These are phyloP conservation scores for Vigna angularis DNA, from an alignment of 306 rosid species.

Conservation along the genomic window DNA sequence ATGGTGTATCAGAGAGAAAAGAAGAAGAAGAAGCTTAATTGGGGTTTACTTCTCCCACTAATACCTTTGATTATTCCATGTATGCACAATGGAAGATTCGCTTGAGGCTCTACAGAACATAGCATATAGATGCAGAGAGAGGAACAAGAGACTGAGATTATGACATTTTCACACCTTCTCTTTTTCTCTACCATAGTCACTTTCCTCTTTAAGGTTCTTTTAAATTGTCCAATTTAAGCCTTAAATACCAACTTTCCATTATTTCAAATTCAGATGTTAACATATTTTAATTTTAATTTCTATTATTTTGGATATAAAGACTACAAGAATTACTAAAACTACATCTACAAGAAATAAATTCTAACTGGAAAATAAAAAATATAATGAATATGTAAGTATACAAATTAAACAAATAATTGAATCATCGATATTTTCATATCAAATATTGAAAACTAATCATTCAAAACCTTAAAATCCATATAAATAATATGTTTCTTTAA, in stretches of 20 bases:
- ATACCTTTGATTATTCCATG: neutral
- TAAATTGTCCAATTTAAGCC: neutral
- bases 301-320: no score
- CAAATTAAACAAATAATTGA: no score
- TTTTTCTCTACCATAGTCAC: neutral
- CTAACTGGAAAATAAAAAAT: no score
- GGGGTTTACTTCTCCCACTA: neutral
- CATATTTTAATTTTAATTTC: no score
- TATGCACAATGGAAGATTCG: neutral
- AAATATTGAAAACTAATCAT: no score
- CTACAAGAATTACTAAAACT: no score
- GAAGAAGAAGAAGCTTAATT: neutral
- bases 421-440: no score
- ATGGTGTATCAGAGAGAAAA: neutral
- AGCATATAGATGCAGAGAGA: neutral
- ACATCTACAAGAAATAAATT: no score
- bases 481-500: no score
- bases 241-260: neutral
- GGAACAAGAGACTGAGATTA: neutral
- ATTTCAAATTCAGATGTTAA: neutral
- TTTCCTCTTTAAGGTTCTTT: neutral
- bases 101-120: neutral
- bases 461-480: no score
- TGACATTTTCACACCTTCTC: neutral
- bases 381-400: no score